Base-by-base conservation (phyloP, 2,329 filamentous ascomycete species). In the Arthroderma uncinatum region DNA sequence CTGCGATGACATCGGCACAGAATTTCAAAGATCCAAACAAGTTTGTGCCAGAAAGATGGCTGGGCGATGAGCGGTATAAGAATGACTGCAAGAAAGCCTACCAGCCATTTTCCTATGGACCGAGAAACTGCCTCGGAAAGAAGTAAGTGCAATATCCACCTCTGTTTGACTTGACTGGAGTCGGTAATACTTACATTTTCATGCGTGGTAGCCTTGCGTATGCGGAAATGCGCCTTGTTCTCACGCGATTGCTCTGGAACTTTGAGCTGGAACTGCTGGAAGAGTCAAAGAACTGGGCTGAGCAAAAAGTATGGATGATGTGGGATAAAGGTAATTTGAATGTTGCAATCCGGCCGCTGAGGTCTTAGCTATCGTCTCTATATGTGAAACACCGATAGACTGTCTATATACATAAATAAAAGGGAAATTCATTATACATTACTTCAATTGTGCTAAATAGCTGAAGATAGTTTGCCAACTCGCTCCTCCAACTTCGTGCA, bases 41-140 rank as follows among this genome's bases (percentile, higher is more conserved):
- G 1, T 67, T 66, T 57, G 42, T 59, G 16, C 65, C 65, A 1
- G 63, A 65, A 30, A 55, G 63, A 16, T 64, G 63, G 62, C 33
- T 65, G 2, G 57, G 40, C 16, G 47, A 59, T 28, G 25, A 50
- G 9, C 53, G 56, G 16, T 56, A 56, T 44, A 42, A 21, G 4
- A 44, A 40, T 9, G 62, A 64, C 44, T 54, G 61, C 16, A 57
- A 55, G 48, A 61, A 58, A 10, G 58, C 55, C 12, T 33, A 57
- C 12, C 61, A 64, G 33, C 60, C 63, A 2, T 64, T 64, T 23
- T 58, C 56, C 3, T 25, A 59, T 9, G 63, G 63, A 6, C 57
- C 57, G 34, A 28, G 63, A n/a, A 54, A 50, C 30, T 64, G 63
- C 53, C 19, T 64, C 7, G 63, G 63, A 19, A 57, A 57, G 53